These are phyloP conservation scores for Rhododendron williamsianum DNA, from an alignment of 148 eudicot genomes.

Conservation along the genomic window DNA sequence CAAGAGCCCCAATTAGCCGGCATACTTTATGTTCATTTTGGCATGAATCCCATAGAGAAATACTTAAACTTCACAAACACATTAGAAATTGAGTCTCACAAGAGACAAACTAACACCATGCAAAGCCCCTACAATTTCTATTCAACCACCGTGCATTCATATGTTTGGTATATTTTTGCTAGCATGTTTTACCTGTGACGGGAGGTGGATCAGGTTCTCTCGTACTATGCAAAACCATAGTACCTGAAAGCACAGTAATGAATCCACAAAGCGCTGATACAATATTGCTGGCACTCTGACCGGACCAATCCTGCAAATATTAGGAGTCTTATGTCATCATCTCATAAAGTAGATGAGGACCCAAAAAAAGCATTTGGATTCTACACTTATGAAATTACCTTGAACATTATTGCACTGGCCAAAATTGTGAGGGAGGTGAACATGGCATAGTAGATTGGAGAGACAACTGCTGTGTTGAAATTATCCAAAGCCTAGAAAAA, in stretches of 20 bases:
- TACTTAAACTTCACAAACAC: not conserved
- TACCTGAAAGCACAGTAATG: conserved; percentile 62
- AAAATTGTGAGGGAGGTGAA: conserved; percentile 65
- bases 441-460: conserved; percentile 70
- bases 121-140: not conserved
- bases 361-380: not conserved
- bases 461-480: conserved; percentile 57
- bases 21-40: not conserved
- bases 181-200: conserved; percentile 23
- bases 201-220: conserved; percentile 44
- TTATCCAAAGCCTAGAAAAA: conserved; percentile 58
- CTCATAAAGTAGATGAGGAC: not conserved
- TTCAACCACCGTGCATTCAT: not conserved
- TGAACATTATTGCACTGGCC: conserved; percentile 69
- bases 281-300: conserved; percentile 57
- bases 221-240: conserved; percentile 56
- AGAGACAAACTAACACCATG: not conserved
- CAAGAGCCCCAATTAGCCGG: not conserved
- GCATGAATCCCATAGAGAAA: not conserved
- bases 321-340: not conserved
- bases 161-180: not conserved
- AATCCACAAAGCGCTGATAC: conserved; percentile 69
- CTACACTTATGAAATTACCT: conserved; percentile 27
- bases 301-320: conserved; percentile 53
- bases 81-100: not conserved